A percentile compares a stretch with the other conserved stretches of the same genome.
phyloP scores from a whole-genome alignment of 441 rosid species.

The Brassica balearica region DNA sequence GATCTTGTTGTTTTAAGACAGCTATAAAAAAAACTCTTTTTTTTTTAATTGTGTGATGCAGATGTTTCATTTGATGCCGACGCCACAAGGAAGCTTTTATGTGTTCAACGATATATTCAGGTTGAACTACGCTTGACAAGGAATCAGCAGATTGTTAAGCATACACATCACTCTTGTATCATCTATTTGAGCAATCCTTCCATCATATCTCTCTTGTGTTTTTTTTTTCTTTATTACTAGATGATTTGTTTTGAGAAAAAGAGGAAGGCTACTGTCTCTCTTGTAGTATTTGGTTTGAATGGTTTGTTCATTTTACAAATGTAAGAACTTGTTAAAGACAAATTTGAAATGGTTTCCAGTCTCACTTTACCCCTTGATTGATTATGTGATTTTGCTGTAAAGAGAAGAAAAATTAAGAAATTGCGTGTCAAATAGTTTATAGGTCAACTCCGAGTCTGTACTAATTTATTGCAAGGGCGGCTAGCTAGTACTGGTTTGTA shows the following conservation, averaged over 20 bases:
- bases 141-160: background rate
- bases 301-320: background rate
- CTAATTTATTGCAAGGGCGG: too few relatives aligned
- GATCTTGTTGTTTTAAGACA: constrained; percentile 25
- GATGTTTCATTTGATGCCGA: constrained; percentile 99
- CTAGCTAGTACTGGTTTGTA: too few relatives aligned
- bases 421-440: background rate
- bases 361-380: background rate
- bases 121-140: constrained; percentile 89
- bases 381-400: background rate
- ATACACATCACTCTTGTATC: background rate
- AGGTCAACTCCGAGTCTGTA: too few relatives aligned
- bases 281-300: background rate
- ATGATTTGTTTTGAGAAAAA: background rate
- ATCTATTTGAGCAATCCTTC: background rate
- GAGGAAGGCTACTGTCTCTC: background rate
- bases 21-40: background rate
- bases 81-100: constrained; percentile 92
- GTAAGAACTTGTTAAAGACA: background rate
- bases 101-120: constrained; percentile 96
- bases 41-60: constrained; percentile 42
- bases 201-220: background rate
- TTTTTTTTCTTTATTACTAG: background rate
- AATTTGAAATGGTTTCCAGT: background rate
- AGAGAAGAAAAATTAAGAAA: background rate